Evolutionary conservation across 225 moss, liverwort and hornwort genomes (phyloP).

Genomic region (Physcomitrellopsis africana): DNA sequence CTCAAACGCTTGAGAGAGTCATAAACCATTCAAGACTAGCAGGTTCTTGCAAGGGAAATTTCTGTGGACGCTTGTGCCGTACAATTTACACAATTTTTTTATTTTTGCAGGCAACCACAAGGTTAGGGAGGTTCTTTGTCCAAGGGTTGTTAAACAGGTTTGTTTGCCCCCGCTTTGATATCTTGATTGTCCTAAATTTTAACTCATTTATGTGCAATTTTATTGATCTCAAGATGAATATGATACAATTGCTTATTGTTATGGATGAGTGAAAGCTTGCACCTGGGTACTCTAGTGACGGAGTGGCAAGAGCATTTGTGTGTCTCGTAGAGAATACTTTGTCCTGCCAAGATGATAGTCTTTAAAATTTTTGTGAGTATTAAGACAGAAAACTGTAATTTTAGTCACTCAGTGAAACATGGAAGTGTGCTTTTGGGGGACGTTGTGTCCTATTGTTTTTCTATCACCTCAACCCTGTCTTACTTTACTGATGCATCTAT

Average conservation of each 20-base stretch:
- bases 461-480: constrained; percentile 8
- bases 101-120: constrained; percentile 69
- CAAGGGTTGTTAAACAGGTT: constrained; percentile 86
- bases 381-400: neutral
- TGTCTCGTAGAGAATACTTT: constrained; percentile 10
- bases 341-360: constrained; percentile 4
- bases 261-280: constrained; percentile 8
- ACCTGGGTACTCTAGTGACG: neutral
- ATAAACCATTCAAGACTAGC: too few relatives aligned
- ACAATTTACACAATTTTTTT: constrained; percentile 18
- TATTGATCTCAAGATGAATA: constrained; percentile 13
- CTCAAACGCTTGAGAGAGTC: too few relatives aligned
- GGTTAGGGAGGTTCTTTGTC: constrained; percentile 83
- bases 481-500: constrained; percentile 11
- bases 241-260: constrained; percentile 10
- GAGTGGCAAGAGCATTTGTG: constrained; percentile 20
- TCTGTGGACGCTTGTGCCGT: too few relatives aligned
- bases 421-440: neutral
- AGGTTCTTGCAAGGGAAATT: too few relatives aligned
- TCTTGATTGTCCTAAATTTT: constrained; percentile 17
- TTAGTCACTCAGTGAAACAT: neutral
- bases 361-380: neutral
- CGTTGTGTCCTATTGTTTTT: neutral
- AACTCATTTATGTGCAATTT: constrained; percentile 17
- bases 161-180: constrained; percentile 28